Conservation (phyloP, 176 grass and related monocot genomes). For the Panicum miliaceum region DNA sequence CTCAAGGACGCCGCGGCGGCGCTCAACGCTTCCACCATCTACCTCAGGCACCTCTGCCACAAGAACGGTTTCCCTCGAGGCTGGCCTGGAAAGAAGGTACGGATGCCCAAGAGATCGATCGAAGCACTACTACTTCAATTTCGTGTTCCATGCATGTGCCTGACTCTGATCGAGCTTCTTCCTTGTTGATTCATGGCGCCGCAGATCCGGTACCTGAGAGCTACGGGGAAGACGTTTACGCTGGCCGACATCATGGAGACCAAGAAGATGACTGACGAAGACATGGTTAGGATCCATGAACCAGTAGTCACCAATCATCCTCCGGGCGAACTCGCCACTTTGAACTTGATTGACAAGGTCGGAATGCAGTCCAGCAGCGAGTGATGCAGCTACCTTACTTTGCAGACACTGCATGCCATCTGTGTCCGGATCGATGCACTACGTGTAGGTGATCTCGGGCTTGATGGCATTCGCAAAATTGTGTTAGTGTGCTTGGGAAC, state of each 20-base stretch:
- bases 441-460: too few species aligned
- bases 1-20: neutral
- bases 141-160: neutral
- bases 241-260: neutral
- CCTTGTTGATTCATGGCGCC: neutral
- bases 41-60: neutral
- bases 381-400: neutral
- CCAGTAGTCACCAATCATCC: neutral
- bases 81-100: slow-evolving; percentile 16
- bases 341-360: slow-evolving; percentile 6
- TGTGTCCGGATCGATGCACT: neutral
- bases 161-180: neutral
- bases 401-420: neutral
- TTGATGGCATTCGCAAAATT: neutral
- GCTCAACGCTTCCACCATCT: neutral
- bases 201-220: neutral
- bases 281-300: neutral
- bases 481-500: neutral
- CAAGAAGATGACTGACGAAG: neutral
- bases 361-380: neutral
- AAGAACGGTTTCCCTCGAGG: neutral
- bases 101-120: neutral
- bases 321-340: neutral
- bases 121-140: neutral
- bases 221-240: neutral